phyloP scores from a whole-genome alignment of 2,329 filamentous ascomycete genomes.

The Colletotrichum sp. region DNA sequence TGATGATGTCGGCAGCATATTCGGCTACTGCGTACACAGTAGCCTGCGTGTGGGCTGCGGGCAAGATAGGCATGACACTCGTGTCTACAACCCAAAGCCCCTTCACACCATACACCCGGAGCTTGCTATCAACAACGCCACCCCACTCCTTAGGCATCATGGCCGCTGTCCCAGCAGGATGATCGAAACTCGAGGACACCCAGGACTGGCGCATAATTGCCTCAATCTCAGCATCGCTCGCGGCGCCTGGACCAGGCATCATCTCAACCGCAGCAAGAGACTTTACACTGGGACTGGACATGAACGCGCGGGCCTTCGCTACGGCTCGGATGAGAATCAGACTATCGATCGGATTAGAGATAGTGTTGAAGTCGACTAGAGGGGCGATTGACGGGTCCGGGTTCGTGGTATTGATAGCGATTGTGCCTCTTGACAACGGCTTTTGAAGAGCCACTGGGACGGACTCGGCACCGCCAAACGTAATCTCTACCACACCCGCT shows the following conservation, averaged over 20 bases:
- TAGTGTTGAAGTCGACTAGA: conserved; percentile 25
- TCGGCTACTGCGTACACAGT: conserved; percentile 35
- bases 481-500: conserved; percentile 23
- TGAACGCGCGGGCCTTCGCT: conserved; percentile 24
- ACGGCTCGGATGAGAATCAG: conserved; percentile 17
- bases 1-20: conserved; percentile 34
- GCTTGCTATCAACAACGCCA: conserved; percentile 36
- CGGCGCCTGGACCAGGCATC: conserved; percentile 24
- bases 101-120: conserved; percentile 37
- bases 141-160: conserved; percentile 37
- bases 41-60: conserved; percentile 34
- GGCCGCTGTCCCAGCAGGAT: conserved; percentile 32
- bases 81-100: conserved; percentile 40
- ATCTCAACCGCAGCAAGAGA: conserved; percentile 20
- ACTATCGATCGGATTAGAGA: conserved; percentile 25
- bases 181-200: conserved; percentile 24
- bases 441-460: conserved; percentile 25
- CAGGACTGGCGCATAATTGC: conserved; percentile 20
- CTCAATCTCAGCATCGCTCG: conserved; percentile 26
- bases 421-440: conserved; percentile 26
- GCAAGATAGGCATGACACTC: conserved; percentile 37
- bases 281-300: conserved; percentile 20
- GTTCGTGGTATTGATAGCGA: conserved; percentile 25
- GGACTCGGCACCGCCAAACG: conserved; percentile 21
- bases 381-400: conserved; percentile 22